A percentile compares a stretch with the other conserved stretches of the same genome.
phyloP scores from a whole-genome alignment of 2,329 filamentous ascomycete species.

The Thielaviopsis cerberus region DNA sequence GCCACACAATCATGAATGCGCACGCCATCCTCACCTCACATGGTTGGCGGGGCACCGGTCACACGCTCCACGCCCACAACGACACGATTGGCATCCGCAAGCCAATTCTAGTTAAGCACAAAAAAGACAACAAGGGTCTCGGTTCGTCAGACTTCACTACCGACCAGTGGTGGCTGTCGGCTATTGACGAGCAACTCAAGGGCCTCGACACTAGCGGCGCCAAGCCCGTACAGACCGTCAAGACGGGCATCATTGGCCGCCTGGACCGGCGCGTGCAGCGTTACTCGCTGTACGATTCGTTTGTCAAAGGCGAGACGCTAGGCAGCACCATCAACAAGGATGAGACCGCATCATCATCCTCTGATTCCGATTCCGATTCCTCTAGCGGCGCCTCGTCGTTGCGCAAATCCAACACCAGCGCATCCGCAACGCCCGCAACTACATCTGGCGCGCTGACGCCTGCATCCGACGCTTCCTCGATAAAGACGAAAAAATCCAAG shows the following conservation, averaged over 20 bases:
- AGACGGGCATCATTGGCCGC: constrained; percentile 34
- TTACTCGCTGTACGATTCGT: constrained; percentile 60
- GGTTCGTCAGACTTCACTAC: constrained; percentile 53
- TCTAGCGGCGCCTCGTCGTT: background rate
- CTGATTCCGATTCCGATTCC: constrained; percentile 1
- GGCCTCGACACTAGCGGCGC: constrained; percentile 49
- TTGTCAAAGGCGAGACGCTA: constrained; percentile 65
- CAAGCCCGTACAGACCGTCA: constrained; percentile 36
- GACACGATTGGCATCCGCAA: constrained; percentile 60
- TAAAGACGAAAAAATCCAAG: constrained; percentile 12
- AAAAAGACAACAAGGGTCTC: constrained; percentile 62
- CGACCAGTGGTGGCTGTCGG: constrained; percentile 94
- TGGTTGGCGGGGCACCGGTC: constrained; percentile 78
- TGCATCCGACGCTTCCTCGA: background rate
- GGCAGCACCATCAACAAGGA: constrained; percentile 42
- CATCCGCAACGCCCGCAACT: background rate
- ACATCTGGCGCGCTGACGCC: background rate
- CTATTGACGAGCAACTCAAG: constrained; percentile 79
- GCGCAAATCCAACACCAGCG: background rate
- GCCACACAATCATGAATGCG: constrained; percentile 48
- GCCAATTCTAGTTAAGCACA: constrained; percentile 67
- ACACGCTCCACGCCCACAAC: constrained; percentile 62
- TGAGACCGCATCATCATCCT: background rate
- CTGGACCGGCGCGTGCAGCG: constrained; percentile 34
- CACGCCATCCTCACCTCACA: constrained; percentile 65